These are phyloP conservation scores for Avena insularis DNA, from an alignment of 176 grass and related monocot genomes.

Conservation along the genomic window DNA sequence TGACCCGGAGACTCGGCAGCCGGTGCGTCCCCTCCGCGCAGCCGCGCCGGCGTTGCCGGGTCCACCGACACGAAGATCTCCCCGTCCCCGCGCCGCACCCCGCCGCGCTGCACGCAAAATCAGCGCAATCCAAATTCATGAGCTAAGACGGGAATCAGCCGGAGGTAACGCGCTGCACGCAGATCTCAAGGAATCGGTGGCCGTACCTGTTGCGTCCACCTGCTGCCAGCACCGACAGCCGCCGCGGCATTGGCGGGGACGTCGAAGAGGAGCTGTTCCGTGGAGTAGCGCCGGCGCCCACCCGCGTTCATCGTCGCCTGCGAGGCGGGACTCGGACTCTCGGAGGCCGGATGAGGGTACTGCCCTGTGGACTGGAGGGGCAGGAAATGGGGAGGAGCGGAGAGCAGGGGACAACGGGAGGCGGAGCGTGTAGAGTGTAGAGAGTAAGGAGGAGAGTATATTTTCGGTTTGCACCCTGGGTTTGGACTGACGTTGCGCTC, in stretches of 20 bases:
- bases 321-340: conserved; percentile 7
- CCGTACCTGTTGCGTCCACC: conserved; percentile 64
- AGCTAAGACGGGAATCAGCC: background rate
- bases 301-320: conserved; percentile 60
- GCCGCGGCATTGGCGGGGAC: conserved; percentile 48
- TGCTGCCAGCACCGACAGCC: conserved; percentile 49
- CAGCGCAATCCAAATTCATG: conserved; percentile 21
- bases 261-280: conserved; percentile 85
- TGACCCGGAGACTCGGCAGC: conserved; percentile 51
- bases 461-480: conserved; percentile 37
- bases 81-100: conserved; percentile 66
- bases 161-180: conserved; percentile 35
- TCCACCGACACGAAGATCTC: conserved; percentile 84
- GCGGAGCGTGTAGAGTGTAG: conserved; percentile 31
- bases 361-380: conserved; percentile 26
- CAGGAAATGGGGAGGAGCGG: conserved; percentile 9
- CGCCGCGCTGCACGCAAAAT: conserved; percentile 45
- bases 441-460: background rate
- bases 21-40: conserved; percentile 52
- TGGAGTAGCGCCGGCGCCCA: conserved; percentile 60
- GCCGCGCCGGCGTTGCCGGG: conserved; percentile 60
- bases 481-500: background rate
- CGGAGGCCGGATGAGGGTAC: background rate
- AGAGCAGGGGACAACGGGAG: conserved; percentile 41
- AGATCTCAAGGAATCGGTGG: conserved; percentile 40